A percentile compares a stretch with the other conserved stretches of the same genome.
Evolutionary conservation across 495 filamentous ascomycete genomes (phyloP).

Genomic region (Penicillium argentinense): DNA sequence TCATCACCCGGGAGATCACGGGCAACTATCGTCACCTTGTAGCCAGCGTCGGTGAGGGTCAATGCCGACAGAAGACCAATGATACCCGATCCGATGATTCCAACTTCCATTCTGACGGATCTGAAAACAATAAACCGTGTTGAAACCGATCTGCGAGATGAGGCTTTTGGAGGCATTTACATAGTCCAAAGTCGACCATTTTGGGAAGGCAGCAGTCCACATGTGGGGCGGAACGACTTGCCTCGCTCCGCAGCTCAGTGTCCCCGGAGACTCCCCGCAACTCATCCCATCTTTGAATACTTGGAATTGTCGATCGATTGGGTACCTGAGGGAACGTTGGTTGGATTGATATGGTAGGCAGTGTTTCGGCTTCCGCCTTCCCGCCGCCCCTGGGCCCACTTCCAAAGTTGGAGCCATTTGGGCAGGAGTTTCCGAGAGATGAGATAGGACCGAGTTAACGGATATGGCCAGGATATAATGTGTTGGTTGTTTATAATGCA

Average conservation of each 20-base stretch:
- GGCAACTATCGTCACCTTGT: conserved; percentile 20
- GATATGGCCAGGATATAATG: too few relatives aligned
- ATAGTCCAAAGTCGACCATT: neutral
- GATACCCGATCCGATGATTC: conserved; percentile 16
- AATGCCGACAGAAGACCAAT: conserved; percentile 21
- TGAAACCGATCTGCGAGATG: neutral
- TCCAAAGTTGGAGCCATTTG: too few relatives aligned
- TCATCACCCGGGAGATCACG: conserved; percentile 22
- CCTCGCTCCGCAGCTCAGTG: neutral
- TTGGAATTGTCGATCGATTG: too few relatives aligned
- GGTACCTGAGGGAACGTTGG: neutral
- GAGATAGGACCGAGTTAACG: too few relatives aligned
- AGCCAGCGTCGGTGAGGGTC: conserved; percentile 18
- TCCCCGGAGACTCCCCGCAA: neutral
- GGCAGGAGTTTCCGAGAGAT: neutral
- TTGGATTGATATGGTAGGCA: neutral
- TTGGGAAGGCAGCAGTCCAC: neutral
- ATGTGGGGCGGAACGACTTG: neutral
- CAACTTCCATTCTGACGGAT: conserved; percentile 11
- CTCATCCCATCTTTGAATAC: neutral
- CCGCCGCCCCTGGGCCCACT: too few relatives aligned
- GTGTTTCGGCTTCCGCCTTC: too few relatives aligned
- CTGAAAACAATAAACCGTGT: neutral
- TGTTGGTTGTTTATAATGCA: too few relatives aligned
- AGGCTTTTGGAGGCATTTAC: neutral